Conservation (phyloP, 306 rosid species). For the Corylus americana region DNA sequence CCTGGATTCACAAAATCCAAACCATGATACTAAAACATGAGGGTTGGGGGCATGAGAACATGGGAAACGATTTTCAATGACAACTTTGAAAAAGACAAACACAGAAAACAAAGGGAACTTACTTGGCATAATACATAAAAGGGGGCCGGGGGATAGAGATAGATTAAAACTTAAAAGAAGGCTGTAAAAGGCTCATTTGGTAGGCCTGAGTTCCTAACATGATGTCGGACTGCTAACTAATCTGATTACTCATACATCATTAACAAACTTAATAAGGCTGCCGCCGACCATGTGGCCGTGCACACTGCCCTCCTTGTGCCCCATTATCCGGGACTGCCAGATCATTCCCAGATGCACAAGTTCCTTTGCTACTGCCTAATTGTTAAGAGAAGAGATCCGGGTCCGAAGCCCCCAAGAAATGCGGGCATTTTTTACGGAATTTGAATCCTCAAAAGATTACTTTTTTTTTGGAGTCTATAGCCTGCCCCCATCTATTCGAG, state of each 20-base stretch:
- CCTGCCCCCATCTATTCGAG: not conserved
- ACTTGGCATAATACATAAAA: too few species aligned
- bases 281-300: slow-evolving; percentile 8
- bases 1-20: not conserved
- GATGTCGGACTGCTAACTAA: slow-evolving; percentile 23
- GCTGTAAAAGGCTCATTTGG: slow-evolving; percentile 19
- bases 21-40: slow-evolving; percentile 4
- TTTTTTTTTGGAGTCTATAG: too few species aligned
- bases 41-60: not conserved
- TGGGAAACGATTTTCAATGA: slow-evolving; percentile 5
- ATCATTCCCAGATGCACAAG: slow-evolving; percentile 5
- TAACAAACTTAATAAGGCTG: not conserved
- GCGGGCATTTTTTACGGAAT: too few species aligned
- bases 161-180: not conserved
- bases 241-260: not conserved
- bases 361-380: not conserved
- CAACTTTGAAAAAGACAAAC: slow-evolving; percentile 12
- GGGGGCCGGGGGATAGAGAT: not conserved
- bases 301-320: slow-evolving; percentile 2
- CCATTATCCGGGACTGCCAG: slow-evolving; percentile 3
- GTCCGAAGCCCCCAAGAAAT: too few species aligned
- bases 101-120: not conserved
- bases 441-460: too few species aligned
- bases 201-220: slow-evolving; percentile 13
- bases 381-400: too few species aligned